A percentile compares a stretch with the other conserved stretches of the same genome.
phyloP scores from a whole-genome alignment of 805 yeast genomes.

The Candida rishiriensis region DNA sequence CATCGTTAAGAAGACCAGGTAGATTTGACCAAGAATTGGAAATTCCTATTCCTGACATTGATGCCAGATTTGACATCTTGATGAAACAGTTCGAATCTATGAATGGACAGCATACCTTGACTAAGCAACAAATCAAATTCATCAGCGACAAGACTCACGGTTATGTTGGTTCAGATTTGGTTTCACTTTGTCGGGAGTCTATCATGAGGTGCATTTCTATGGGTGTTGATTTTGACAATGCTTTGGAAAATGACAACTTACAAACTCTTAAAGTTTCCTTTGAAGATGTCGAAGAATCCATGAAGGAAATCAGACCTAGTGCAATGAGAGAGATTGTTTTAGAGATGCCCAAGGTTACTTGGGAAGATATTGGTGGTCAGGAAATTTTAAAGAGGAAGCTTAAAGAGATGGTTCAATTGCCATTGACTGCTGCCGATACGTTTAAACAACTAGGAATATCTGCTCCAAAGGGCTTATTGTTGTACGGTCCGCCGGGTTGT shows the following conservation, averaged over 20 bases:
- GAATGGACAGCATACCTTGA: slow-evolving; percentile 44
- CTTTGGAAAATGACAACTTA: slow-evolving; percentile 1
- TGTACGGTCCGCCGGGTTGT: slow-evolving; percentile 99
- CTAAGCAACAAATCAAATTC: slow-evolving; percentile 48
- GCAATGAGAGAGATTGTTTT: slow-evolving; percentile 95
- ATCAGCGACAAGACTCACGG: slow-evolving; percentile 87
- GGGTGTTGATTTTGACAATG: slow-evolving; percentile 35
- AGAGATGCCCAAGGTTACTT: slow-evolving; percentile 89
- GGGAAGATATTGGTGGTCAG: slow-evolving; percentile 98
- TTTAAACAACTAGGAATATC: slow-evolving; percentile 73
- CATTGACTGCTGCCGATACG: slow-evolving; percentile 75
- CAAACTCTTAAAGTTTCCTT: slow-evolving; percentile 41
- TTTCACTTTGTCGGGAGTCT: slow-evolving; percentile 82
- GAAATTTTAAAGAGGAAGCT: slow-evolving; percentile 73
- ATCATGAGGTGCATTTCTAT: slow-evolving; percentile 78
- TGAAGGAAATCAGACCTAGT: slow-evolving; percentile 83
- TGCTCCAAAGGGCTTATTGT: slow-evolving; percentile 88
- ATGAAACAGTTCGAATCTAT: slow-evolving; percentile 53
- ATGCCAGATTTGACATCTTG: slow-evolving; percentile 72
- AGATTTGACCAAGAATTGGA: slow-evolving; percentile 92
- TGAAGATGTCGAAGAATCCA: slow-evolving; percentile 64
- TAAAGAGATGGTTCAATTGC: slow-evolving; percentile 87
- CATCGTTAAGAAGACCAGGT: slow-evolving; percentile 87
- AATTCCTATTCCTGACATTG: slow-evolving; percentile 88
- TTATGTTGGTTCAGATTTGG: slow-evolving; percentile 93